These are phyloP conservation scores for Eragrostis nindensis DNA, from an alignment of 176 grass and related monocot genomes.

Conservation along the genomic window DNA sequence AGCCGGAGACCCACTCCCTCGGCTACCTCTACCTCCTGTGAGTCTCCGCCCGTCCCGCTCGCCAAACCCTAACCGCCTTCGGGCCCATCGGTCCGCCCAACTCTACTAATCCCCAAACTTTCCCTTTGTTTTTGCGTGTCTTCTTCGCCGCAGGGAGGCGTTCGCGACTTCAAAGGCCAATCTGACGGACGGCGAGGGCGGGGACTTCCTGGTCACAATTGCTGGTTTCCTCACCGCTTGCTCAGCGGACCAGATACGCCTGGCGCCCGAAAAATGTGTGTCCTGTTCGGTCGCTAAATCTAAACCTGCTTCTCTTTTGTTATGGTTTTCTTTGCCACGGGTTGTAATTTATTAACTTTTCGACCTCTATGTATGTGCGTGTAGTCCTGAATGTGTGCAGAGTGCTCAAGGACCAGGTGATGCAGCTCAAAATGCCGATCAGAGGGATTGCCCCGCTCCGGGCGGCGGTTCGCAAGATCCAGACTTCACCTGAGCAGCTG, in stretches of 20 bases:
- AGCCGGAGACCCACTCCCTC: conserved; percentile 73
- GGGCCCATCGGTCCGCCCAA: not conserved
- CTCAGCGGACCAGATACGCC: conserved; percentile 73
- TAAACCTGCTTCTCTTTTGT: not conserved
- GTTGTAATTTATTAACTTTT: not conserved
- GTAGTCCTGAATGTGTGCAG: conserved; percentile 84
- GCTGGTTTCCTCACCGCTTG: conserved; percentile 69
- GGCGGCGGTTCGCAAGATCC: conserved; percentile 72
- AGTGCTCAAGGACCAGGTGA: conserved; percentile 76
- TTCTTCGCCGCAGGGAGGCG: conserved; percentile 56
- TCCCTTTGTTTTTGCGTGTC: not conserved
- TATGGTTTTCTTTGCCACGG: not conserved
- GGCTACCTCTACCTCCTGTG: conserved; percentile 96
- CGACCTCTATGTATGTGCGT: not conserved
- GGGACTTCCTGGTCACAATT: conserved; percentile 51
- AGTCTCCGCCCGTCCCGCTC: not conserved
- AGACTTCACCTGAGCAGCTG: conserved; percentile 68
- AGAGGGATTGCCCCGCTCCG: conserved; percentile 71
- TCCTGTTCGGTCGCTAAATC: not conserved
- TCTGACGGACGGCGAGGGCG: conserved; percentile 47
- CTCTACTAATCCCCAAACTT: not conserved
- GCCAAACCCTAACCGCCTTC: conserved; percentile 41
- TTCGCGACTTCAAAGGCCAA: conserved; percentile 51
- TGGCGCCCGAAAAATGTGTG: conserved; percentile 90
- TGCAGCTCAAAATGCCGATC: conserved; percentile 65